These are phyloP conservation scores for Drechslerella coelobrocha DNA, from an alignment of 2,329 filamentous ascomycete species.

Conservation along the genomic window DNA sequence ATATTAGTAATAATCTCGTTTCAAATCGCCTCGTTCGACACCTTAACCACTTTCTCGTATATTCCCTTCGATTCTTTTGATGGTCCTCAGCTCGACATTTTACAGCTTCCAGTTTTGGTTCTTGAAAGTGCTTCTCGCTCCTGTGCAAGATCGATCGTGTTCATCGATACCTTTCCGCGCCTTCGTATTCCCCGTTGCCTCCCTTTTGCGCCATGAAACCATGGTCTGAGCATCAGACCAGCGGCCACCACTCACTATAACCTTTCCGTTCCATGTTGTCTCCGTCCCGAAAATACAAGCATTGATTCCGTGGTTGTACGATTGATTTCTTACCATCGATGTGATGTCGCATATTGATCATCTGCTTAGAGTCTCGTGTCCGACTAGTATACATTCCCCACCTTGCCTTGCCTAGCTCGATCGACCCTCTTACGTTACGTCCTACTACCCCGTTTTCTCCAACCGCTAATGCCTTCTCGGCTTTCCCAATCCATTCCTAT, in stretches of 20 bases:
- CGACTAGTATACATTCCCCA: neutral
- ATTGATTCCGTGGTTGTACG: neutral
- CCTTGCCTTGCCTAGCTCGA: neutral
- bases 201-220: no score
- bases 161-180: neutral
- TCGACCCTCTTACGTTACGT: neutral
- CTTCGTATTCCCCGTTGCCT: neutral
- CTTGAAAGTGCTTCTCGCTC: neutral
- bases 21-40: no score
- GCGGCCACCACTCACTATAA: neutral
- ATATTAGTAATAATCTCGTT: constrained; percentile 32
- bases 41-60: constrained; percentile 1
- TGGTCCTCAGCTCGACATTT: no score
- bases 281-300: constrained; percentile 4
- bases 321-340: neutral
- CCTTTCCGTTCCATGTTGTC: neutral
- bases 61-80: constrained; percentile 2
- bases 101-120: neutral
- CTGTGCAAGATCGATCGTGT: neutral
- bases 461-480: no score
- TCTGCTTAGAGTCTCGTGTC: neutral
- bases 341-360: constrained; percentile 1
- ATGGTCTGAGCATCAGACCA: neutral
- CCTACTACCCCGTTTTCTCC: neutral
- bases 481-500: neutral